phyloP scores from a whole-genome alignment of 2,329 filamentous ascomycete species.

The Cladophialophora exuberans region DNA sequence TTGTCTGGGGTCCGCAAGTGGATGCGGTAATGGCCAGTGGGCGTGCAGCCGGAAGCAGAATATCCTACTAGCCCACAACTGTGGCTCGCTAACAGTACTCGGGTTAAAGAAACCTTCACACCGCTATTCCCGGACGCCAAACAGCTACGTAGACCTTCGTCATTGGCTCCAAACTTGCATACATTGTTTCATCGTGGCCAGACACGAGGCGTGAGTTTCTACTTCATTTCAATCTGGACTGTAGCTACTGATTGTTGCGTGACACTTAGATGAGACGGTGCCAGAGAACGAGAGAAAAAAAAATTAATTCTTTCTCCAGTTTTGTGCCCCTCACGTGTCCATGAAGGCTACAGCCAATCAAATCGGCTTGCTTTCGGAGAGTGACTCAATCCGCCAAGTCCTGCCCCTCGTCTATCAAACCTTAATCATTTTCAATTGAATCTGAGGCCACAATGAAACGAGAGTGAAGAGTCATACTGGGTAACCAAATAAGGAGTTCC shows the following conservation, averaged over 20 bases:
- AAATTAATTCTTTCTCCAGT: no score
- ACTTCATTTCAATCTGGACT: no score
- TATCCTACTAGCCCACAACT: slow-evolving; percentile 2
- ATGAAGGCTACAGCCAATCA: no score
- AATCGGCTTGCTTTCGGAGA: no score
- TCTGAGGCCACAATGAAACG: background rate
- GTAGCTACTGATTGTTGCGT: no score
- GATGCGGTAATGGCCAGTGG: slow-evolving; percentile 4
- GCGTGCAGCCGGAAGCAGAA: slow-evolving; percentile 5
- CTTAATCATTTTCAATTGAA: no score
- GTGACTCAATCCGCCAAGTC: no score
- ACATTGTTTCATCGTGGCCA: background rate
- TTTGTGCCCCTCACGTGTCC: no score
- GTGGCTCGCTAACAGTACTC: background rate
- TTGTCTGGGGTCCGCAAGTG: background rate
- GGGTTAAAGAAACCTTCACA: slow-evolving; percentile 7
- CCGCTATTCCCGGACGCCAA: slow-evolving; percentile 13
- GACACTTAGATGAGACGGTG: no score
- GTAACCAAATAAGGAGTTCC: no score
- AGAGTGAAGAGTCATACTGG: background rate
- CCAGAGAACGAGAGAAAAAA: no score
- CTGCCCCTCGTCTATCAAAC: background rate
- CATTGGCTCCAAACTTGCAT: slow-evolving; percentile 12
- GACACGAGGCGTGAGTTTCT: no score
- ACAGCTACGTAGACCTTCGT: slow-evolving; percentile 3